Percentiles rank a stretch among this genome's conserved stretches.
phyloP scores from a whole-genome alignment of 352 stramenopile species.

The Phytophthora citricola region DNA sequence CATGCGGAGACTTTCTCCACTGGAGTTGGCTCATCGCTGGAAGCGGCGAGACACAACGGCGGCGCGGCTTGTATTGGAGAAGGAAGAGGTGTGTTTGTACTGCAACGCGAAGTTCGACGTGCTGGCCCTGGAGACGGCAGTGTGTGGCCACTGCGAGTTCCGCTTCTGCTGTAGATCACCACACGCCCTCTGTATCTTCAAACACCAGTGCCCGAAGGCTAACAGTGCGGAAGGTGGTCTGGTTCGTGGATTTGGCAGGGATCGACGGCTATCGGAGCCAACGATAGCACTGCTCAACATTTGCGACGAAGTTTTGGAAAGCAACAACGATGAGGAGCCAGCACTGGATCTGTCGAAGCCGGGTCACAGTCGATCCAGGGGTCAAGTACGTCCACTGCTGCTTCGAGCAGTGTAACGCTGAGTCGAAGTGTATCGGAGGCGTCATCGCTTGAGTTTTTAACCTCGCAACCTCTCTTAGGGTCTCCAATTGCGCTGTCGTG shows the following conservation, averaged over 20 bases:
- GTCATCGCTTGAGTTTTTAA: conserved; percentile 61
- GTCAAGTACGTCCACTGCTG: conserved; percentile 30
- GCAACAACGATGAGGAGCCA: conserved; percentile 30
- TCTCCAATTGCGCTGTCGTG: conserved; percentile 43
- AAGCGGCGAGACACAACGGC: conserved; percentile 73
- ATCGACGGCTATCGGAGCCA: conserved; percentile 37
- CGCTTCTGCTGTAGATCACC: conserved; percentile 65
- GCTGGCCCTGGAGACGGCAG: conserved; percentile 58
- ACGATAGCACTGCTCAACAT: conserved; percentile 29
- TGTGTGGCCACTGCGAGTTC: conserved; percentile 62
- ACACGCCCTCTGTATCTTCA: conserved; percentile 58
- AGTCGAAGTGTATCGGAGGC: conserved; percentile 51
- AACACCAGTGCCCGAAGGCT: conserved; percentile 64
- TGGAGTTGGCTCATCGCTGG: conserved; percentile 70
- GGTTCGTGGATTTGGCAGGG: conserved; percentile 25
- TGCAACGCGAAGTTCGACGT: conserved; percentile 81
- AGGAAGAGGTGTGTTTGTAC: conserved; percentile 78
- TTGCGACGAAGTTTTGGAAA: conserved; percentile 28
- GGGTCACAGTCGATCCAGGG: conserved; percentile 22
- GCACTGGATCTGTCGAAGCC: conserved; percentile 10
- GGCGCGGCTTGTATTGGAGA: conserved; percentile 66
- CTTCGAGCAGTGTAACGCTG: conserved; percentile 23
- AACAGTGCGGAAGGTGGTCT: conserved; percentile 10
- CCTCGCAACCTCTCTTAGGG: conserved; percentile 32
- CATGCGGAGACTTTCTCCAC: conserved; percentile 54